These are phyloP conservation scores for Metarhizium album DNA, from an alignment of 2,329 filamentous ascomycete genomes.

Conservation along the genomic window DNA sequence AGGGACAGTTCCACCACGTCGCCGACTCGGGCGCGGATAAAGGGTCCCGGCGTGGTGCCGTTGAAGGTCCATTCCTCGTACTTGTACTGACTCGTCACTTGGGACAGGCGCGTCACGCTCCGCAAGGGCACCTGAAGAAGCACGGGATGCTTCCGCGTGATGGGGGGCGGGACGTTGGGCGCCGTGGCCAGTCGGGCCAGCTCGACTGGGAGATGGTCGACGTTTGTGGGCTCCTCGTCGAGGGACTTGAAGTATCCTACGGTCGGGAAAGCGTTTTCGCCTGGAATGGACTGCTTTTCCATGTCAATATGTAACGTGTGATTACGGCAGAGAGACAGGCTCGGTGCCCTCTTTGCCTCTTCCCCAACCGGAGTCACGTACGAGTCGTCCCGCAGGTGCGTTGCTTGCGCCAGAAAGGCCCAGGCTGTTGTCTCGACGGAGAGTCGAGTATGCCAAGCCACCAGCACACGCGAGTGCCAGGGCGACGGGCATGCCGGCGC, in stretches of 20 bases:
- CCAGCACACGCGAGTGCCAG: not conserved
- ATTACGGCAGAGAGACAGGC: not conserved
- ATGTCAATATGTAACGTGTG: not conserved
- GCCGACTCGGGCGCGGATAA: conserved; percentile 23
- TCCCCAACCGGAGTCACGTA: not conserved
- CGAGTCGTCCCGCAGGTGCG: not conserved
- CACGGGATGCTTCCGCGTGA: conserved; percentile 19
- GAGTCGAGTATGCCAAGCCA: not conserved
- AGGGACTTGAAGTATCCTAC: conserved; percentile 1
- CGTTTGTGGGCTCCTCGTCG: conserved; percentile 1
- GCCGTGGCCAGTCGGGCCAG: conserved; percentile 18
- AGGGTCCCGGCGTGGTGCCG: conserved; percentile 20
- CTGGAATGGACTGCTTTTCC: not conserved
- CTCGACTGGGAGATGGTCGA: conserved; percentile 15
- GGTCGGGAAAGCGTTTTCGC: not conserved
- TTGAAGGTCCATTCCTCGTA: conserved; percentile 27
- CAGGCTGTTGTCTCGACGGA: not conserved
- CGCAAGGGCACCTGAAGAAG: conserved; percentile 19
- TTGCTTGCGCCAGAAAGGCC: not conserved
- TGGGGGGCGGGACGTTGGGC: conserved; percentile 19
- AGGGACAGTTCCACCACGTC: conserved; percentile 21
- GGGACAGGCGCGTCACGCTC: conserved; percentile 16
- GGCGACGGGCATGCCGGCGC: not conserved
- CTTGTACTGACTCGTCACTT: conserved; percentile 22
- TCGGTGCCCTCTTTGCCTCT: not conserved